Conservation (phyloP, 2,329 filamentous ascomycete genomes). For the Septoria linicola region DNA sequence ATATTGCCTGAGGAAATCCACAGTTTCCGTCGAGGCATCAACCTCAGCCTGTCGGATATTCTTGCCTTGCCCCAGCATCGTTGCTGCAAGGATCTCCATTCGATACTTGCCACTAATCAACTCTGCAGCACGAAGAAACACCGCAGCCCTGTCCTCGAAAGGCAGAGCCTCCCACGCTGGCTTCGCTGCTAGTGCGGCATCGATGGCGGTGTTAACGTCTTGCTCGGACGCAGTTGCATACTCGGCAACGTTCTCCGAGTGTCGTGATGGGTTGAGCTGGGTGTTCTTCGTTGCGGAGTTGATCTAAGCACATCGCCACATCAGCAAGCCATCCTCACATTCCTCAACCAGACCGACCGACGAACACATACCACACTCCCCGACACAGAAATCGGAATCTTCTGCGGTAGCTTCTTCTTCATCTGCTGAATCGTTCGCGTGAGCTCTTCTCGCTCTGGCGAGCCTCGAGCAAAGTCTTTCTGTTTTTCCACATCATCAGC, state of each 20-base stretch:
- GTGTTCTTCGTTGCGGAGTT: background rate
- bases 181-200: conserved; percentile 80
- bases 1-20: conserved; percentile 68
- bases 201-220: conserved; percentile 76
- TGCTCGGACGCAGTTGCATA: conserved; percentile 76
- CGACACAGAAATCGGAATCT: background rate
- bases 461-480: background rate
- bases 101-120: conserved; percentile 86
- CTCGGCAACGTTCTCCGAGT: conserved; percentile 58
- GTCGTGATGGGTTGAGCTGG: background rate
- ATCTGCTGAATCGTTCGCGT: conserved; percentile 1
- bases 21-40: conserved; percentile 84
- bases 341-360: no score
- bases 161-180: conserved; percentile 81
- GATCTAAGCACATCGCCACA: background rate
- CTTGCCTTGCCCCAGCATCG: conserved; percentile 94
- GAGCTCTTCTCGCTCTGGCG: background rate
- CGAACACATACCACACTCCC: background rate
- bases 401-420: background rate
- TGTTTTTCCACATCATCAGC: no score
- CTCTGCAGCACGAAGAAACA: conserved; percentile 94
- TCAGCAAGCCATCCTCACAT: background rate
- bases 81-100: conserved; percentile 92
- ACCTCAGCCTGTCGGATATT: conserved; percentile 98
- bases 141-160: conserved; percentile 83